Evolutionary conservation across 106 monocot species (phyloP).

Genomic region (Dendrobium huoshanense): DNA sequence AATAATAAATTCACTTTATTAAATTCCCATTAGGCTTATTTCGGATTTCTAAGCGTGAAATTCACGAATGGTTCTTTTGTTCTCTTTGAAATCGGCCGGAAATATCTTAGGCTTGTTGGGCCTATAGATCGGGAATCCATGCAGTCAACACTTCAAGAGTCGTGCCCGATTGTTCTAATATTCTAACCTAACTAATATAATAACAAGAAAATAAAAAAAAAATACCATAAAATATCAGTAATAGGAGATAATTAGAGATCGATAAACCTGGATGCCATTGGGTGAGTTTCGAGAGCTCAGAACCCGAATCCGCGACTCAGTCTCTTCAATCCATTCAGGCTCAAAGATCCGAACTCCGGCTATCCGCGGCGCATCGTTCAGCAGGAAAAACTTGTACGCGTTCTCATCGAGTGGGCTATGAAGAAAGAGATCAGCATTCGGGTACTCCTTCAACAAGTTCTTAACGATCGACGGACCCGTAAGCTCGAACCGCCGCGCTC

Average conservation of each 20-base stretch:
- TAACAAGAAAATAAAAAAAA: no score
- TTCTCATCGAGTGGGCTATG: conserved; percentile 75
- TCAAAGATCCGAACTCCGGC: conserved; percentile 17
- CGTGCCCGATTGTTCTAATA: no score
- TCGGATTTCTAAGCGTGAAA: no score
- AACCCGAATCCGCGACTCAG: conserved; percentile 27
- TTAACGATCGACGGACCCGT: conserved; percentile 82
- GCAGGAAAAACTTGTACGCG: conserved; percentile 63
- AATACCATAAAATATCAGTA: no score
- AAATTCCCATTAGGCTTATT: no score
- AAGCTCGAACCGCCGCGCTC: conserved; percentile 87
- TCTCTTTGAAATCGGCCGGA: no score
- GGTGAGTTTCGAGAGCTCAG: conserved; percentile 65
- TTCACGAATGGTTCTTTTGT: no score
- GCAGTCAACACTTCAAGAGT: no score
- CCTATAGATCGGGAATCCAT: no score
- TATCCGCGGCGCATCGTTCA: conserved; percentile 52
- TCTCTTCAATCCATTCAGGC: conserved; percentile 17
- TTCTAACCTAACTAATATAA: no score
- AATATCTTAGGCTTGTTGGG: no score
- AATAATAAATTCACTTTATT: no score
- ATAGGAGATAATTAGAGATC: not conserved
- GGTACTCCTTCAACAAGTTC: conserved; percentile 47
- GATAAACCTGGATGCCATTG: conserved; percentile 83
- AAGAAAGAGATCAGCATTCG: conserved; percentile 69